Evolutionary conservation across 768 basidiomycete genomes (phyloP), one percentile per base, ranked within the genome.

Genomic region (Boletellus emodensis): DNA sequence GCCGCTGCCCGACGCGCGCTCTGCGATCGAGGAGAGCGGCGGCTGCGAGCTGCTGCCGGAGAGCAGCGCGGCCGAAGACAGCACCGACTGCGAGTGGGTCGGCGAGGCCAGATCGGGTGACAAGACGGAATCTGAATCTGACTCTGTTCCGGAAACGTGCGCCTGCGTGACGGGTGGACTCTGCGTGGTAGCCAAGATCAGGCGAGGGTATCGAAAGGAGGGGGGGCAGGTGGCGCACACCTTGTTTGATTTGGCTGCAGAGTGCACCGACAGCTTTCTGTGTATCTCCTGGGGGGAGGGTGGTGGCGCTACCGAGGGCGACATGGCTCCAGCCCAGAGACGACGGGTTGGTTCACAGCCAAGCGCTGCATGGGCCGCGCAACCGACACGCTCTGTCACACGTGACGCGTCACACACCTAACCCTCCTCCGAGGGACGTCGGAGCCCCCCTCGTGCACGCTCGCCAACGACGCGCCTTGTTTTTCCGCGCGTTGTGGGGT

Each of bases 221-320:
- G 2, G 20, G 20, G 20, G 20, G 20, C 1, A 7, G 48, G 49
- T 9, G 6, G 12, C 34, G 51, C 64, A 49, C 36, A 79, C 78
- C 72, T 75, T 78, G 66, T 73, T 70, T 50, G 76, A 78, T 61
- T 72, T 77, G 32, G 81, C 72, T 3, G 75, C 75, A 0, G 85
- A 81, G 58, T 86, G 85, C 17, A 90, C 78, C 3, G 89, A 91
- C 6, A 94, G 80, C 64, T 93, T 94, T 57, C 90, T 77, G 51
- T 88, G 80, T 15, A 94, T 82, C 72, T 94, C 92, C 66, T 91
- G 90, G 14, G 85, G 84, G 12, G 91, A 85, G 8, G 90, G 92
- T 5, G 90, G 87, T 13, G 85, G 48, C 36, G 60, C 68, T 40
- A 64, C 44, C 40, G 68, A 63, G 46, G 58, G 54, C 41, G 63